phyloP scores from a whole-genome alignment of 2,329 filamentous ascomycete genomes.

The Mariannaea sp. region DNA sequence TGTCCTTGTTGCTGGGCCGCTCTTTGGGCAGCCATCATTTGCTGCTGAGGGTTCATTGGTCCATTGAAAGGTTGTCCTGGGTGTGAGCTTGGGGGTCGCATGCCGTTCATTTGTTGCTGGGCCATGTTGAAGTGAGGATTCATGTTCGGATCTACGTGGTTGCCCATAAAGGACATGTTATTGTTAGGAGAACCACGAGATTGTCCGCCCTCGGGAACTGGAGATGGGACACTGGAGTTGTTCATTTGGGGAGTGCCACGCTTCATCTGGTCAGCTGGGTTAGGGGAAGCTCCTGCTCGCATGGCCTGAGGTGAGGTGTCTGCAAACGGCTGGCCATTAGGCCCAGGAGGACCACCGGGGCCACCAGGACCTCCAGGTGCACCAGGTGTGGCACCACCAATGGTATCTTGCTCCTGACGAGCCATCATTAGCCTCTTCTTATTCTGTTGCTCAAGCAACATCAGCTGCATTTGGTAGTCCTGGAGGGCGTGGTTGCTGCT shows the following conservation, averaged over 20 bases:
- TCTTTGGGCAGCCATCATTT: slow-evolving; percentile 60
- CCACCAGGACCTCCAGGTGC: slow-evolving; percentile 60
- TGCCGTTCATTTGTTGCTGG: slow-evolving; percentile 63
- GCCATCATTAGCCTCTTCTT: slow-evolving; percentile 85
- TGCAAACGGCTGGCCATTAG: slow-evolving; percentile 67
- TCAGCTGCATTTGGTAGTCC: slow-evolving; percentile 86
- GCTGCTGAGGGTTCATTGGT: slow-evolving; percentile 63
- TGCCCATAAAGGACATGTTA: slow-evolving; percentile 65
- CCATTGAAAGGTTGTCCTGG: slow-evolving; percentile 62
- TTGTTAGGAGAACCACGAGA: slow-evolving; percentile 69
- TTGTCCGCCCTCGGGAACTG: slow-evolving; percentile 69
- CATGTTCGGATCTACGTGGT: slow-evolving; percentile 66
- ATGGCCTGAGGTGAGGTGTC: slow-evolving; percentile 72
- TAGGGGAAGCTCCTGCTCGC: slow-evolving; percentile 74
- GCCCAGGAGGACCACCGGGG: slow-evolving; percentile 57
- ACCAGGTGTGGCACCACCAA: slow-evolving; percentile 53
- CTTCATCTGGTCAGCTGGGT: slow-evolving; percentile 79
- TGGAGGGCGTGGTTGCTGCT: slow-evolving; percentile 72
- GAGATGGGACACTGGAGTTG: slow-evolving; percentile 70
- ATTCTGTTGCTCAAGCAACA: slow-evolving; percentile 83
- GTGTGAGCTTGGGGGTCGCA: slow-evolving; percentile 72
- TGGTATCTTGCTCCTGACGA: slow-evolving; percentile 66
- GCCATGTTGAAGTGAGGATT: slow-evolving; percentile 64
- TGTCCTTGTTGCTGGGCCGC: slow-evolving; percentile 46
- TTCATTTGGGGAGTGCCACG: slow-evolving; percentile 76